Conservation (phyloP, 192 early-diverging fungal species). For the Linnemannia schmuckeri region DNA sequence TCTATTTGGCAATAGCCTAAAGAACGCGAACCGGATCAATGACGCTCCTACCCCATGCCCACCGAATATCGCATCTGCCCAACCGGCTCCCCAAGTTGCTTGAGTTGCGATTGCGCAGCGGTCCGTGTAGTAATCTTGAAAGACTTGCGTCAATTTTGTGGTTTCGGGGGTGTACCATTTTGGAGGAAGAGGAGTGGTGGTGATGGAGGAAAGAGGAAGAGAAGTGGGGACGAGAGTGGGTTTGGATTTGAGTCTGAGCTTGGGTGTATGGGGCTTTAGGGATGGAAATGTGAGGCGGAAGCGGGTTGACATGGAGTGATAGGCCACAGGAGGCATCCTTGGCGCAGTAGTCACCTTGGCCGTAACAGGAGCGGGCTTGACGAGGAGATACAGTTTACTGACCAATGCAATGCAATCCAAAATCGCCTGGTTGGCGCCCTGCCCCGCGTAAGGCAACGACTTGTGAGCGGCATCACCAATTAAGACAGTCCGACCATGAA, state of each 20-base stretch:
- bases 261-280: background rate
- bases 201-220: background rate
- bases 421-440: slow-evolving; percentile 23
- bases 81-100: background rate
- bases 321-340: background rate
- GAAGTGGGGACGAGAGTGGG: background rate
- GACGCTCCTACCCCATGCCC: background rate
- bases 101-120: background rate
- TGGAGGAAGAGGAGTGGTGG: background rate
- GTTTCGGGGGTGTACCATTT: background rate
- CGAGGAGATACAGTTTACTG: background rate
- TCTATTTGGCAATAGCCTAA: background rate
- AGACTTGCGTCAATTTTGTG: background rate
- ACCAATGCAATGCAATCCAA: slow-evolving; percentile 2
- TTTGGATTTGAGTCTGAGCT: background rate
- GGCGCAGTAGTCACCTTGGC: background rate
- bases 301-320: background rate
- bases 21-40: background rate
- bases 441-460: slow-evolving; percentile 14
- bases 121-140: background rate
- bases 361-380: background rate
- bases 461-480: slow-evolving; percentile 33
- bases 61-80: slow-evolving; percentile 3
- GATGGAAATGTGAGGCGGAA: background rate
- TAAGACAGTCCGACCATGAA: slow-evolving; percentile 23